Evolutionary conservation across 2,329 filamentous ascomycete species (phyloP).

Genomic region (Fusarium illudens): DNA sequence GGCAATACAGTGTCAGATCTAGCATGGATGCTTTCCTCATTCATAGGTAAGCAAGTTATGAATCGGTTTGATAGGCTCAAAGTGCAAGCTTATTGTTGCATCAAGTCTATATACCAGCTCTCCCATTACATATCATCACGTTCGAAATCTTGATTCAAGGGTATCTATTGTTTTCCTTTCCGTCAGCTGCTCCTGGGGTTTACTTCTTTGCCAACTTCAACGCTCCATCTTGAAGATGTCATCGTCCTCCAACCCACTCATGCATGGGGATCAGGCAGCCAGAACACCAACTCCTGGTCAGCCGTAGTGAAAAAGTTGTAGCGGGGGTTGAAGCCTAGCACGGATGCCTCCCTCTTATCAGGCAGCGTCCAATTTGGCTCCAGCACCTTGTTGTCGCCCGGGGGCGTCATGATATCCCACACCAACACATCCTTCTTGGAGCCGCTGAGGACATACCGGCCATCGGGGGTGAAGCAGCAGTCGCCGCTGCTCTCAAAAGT

Average conservation of each 20-base stretch:
- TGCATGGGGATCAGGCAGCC: conserved; percentile 74
- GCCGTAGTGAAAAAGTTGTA: conserved; percentile 93
- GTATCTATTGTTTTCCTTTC: conserved; percentile 23
- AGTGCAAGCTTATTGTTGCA: neutral
- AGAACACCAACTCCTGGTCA: conserved; percentile 83
- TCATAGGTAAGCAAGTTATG: neutral
- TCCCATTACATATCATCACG: neutral
- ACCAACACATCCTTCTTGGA: conserved; percentile 77
- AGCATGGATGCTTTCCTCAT: neutral
- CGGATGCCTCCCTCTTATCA: conserved; percentile 72
- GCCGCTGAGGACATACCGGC: conserved; percentile 87
- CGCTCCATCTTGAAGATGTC: neutral
- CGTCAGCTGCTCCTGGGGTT: neutral
- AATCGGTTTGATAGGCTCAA: neutral
- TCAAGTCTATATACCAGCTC: conserved; percentile 32
- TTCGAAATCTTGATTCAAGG: conserved; percentile 7
- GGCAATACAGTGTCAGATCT: neutral
- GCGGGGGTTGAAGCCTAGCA: conserved; percentile 88
- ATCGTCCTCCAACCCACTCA: conserved; percentile 41
- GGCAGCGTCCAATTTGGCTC: conserved; percentile 71
- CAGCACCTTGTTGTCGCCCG: conserved; percentile 65
- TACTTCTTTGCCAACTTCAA: neutral
- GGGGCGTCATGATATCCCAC: conserved; percentile 78
- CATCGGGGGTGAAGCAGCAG: conserved; percentile 89
- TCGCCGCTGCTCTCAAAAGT: conserved; percentile 73